A percentile compares a stretch with the other conserved stretches of the same genome.
These are phyloP conservation scores for Celoporthe dispersa DNA, from an alignment of 2,329 filamentous ascomycete genomes.

Conservation along the genomic window DNA sequence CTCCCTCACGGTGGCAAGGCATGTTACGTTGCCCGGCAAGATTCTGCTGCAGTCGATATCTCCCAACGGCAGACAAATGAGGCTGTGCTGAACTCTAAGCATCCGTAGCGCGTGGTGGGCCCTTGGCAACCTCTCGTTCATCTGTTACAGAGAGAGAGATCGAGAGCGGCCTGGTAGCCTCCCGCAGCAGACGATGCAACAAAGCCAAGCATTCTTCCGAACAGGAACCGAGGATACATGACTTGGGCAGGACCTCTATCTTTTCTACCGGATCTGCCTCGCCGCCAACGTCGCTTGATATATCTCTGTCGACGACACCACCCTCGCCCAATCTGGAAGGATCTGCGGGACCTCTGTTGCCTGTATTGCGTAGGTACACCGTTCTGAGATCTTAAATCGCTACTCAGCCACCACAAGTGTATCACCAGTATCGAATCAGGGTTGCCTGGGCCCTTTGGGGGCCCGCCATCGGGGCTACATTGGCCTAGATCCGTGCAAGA, in stretches of 20 bases:
- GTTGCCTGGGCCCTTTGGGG: conserved; percentile 5
- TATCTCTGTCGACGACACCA: background rate
- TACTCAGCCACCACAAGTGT: conserved; percentile 26
- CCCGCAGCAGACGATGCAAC: background rate
- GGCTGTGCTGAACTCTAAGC: conserved; percentile 18
- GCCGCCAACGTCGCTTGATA: conserved; percentile 11
- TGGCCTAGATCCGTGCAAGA: background rate
- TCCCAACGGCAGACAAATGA: background rate
- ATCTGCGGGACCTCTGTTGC: background rate
- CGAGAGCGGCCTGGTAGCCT: background rate
- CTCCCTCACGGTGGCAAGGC: background rate
- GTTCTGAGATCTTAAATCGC: background rate
- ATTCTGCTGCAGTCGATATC: background rate
- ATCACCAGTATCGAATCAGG: background rate
- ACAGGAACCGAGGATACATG: background rate
- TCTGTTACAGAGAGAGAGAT: background rate
- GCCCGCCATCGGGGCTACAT: background rate
- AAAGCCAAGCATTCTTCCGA: conserved; percentile 7
- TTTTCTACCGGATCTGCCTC: background rate
- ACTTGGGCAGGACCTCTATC: background rate
- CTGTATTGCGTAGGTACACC: background rate
- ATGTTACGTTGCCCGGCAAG: background rate
- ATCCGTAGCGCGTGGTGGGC: background rate
- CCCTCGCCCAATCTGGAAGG: background rate
- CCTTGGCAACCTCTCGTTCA: conserved; percentile 4